A percentile compares a stretch with the other conserved stretches of the same genome.
phyloP scores from a whole-genome alignment of 768 basidiomycete genomes.

The Phallus indusiatus region DNA sequence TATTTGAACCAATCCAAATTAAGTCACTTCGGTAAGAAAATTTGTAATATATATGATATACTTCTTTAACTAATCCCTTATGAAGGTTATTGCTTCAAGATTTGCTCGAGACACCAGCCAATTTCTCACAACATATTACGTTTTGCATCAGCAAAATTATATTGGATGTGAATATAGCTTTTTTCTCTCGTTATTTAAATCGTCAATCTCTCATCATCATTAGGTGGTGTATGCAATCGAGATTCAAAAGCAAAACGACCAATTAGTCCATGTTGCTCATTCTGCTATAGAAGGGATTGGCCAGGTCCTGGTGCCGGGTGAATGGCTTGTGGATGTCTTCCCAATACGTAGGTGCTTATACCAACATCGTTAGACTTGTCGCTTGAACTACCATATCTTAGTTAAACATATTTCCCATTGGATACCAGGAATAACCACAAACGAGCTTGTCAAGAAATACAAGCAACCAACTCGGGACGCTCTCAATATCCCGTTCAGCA shows the following conservation, averaged over 20 bases:
- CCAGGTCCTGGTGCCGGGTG: slow-evolving; percentile 16
- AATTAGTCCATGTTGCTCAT: slow-evolving; percentile 23
- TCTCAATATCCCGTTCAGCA: slow-evolving; percentile 29
- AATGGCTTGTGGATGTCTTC: slow-evolving; percentile 13
- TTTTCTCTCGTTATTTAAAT: slow-evolving; percentile 22
- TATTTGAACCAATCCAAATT: slow-evolving; percentile 28
- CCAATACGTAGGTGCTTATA: slow-evolving; percentile 11
- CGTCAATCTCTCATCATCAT: slow-evolving; percentile 18
- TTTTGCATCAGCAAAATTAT: background rate
- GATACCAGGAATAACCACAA: slow-evolving; percentile 13
- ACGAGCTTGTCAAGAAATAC: slow-evolving; percentile 3
- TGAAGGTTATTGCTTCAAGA: slow-evolving; percentile 9
- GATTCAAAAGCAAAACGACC: slow-evolving; percentile 26
- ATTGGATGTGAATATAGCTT: background rate
- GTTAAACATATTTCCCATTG: slow-evolving; percentile 15
- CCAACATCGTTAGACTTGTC: background rate
- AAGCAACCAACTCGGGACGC: slow-evolving; percentile 31
- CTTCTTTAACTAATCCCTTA: background rate
- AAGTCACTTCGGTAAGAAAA: slow-evolving; percentile 15
- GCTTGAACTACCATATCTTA: slow-evolving; percentile 27
- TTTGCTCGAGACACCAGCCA: slow-evolving; percentile 19
- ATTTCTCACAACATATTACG: slow-evolving; percentile 20
- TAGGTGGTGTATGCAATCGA: slow-evolving; percentile 33
- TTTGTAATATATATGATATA: background rate
- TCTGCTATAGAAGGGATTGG: slow-evolving; percentile 16